Evolutionary conservation across 2,329 filamentous ascomycete genomes (phyloP), one percentile per base, ranked within the genome.

Genomic region (Ophiostoma quercus): DNA sequence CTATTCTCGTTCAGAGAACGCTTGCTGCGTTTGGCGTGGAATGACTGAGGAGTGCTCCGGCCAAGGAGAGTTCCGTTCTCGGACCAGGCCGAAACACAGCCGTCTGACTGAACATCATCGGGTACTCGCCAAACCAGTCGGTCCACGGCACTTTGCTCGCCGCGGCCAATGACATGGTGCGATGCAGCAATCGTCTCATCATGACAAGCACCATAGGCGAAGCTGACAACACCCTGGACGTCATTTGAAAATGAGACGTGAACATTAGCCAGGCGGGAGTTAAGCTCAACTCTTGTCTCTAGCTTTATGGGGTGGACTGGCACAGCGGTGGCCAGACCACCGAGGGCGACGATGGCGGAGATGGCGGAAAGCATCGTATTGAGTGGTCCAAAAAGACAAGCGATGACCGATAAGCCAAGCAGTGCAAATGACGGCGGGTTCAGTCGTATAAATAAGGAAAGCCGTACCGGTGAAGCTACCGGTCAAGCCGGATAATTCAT

Each of bases 121-220:
- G 63, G 63, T 41, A 66, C 63, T 25, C 63, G 22, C 63, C 63
- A 66, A 19, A 66, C 34, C 19, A 66, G 63, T 22, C 63, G 22
- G 34, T 37, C 16, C 9, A 66, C 63, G 14, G 19, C 37, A 14
- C 5, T 9, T 5, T 66, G 63, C 11, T 66, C 63, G 8, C 63
- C 32, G 8, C 37, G 63, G 11, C 16, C 63, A 25, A 66, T 66
- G 3, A 66, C 37, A 66, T 66, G 63, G 34, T 66, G 37, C 2
- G 37, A 11, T 41, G 16, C 8, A 22, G 11, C n/a, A 11, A 66
- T 66, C 1, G 63, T 25, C 2, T 41, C 34, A 7, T 41, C 63
- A 19, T 66, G 34, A 9, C 63, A 66, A 5, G 19, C n/a, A 6
- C 63, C 63, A 14, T 66, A 66, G n/a, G 63, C 63, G 11, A 66